Percentiles rank a stretch among this genome's conserved stretches.
phyloP scores from a whole-genome alignment of 2,329 filamentous ascomycete species.

The Talaromyces atroroseus region DNA sequence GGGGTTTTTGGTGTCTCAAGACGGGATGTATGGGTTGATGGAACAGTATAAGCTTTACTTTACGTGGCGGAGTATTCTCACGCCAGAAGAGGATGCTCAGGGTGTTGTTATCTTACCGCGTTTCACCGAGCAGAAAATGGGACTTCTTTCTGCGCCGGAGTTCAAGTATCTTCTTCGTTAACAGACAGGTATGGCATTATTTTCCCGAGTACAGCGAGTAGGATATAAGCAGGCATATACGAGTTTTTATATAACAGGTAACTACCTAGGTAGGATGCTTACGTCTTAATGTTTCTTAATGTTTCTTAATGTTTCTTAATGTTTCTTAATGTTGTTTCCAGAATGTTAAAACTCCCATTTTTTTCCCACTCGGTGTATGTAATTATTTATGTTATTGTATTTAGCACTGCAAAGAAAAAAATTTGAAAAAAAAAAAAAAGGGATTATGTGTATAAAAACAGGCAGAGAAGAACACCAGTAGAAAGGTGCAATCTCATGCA shows the following conservation, averaged over 20 bases:
- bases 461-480: neutral
- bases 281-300: too few species aligned
- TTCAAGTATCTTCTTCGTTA: too few species aligned
- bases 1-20: neutral
- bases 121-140: neutral
- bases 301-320: too few species aligned
- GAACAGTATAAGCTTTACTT: neutral
- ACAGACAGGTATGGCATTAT: too few species aligned
- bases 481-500: conserved; percentile 5
- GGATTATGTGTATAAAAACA: neutral
- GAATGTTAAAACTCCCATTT: too few species aligned
- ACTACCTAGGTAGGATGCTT: too few species aligned
- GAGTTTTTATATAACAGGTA: too few species aligned
- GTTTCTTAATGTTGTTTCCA: too few species aligned
- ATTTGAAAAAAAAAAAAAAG: neutral
- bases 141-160: too few species aligned
- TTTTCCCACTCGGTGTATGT: too few species aligned
- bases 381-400: neutral
- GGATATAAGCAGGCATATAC: too few species aligned
- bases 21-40: neutral
- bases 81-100: neutral
- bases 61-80: neutral
- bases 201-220: too few species aligned
- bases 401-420: neutral
- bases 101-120: neutral